A percentile compares a stretch with the other conserved stretches of the same genome.
Conservation (phyloP, 2,329 filamentous ascomycete species). For the Talaromyces sp. region DNA sequence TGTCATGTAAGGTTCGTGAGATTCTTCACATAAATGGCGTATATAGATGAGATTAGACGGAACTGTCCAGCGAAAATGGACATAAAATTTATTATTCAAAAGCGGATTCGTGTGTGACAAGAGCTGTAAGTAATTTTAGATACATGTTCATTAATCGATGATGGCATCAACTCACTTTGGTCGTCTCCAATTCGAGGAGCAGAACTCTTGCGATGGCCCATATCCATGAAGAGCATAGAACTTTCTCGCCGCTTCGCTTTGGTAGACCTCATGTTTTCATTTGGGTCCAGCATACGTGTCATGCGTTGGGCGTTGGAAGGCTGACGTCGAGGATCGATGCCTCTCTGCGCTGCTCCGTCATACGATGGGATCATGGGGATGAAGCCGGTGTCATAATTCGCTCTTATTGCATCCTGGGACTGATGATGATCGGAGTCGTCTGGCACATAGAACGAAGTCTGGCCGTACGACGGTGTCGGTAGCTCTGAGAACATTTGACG, state of each 20-base stretch:
- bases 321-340: slow-evolving; percentile 27
- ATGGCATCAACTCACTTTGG: slow-evolving; percentile 20
- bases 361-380: slow-evolving; percentile 51
- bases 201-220: slow-evolving; percentile 29
- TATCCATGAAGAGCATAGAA: slow-evolving; percentile 46
- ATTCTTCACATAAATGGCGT: slow-evolving; percentile 8
- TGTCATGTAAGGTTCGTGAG: slow-evolving; percentile 6
- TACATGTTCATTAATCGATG: background rate
- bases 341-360: slow-evolving; percentile 34
- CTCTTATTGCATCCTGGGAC: slow-evolving; percentile 23
- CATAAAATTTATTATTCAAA: slow-evolving; percentile 18
- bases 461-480: slow-evolving; percentile 62
- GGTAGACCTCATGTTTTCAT: slow-evolving; percentile 33
- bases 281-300: slow-evolving; percentile 38
- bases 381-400: slow-evolving; percentile 50
- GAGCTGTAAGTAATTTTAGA: slow-evolving; percentile 10
- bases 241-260: slow-evolving; percentile 50
- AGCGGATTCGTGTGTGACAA: slow-evolving; percentile 19
- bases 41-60: slow-evolving; percentile 1
- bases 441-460: slow-evolving; percentile 48
- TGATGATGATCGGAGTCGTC: slow-evolving; percentile 27
- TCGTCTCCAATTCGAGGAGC: slow-evolving; percentile 24
- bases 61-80: background rate
- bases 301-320: slow-evolving; percentile 19
- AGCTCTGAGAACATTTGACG: slow-evolving; percentile 65